Base-by-base conservation (phyloP, 768 basidiomycete species). In the Boletus sp. region DNA sequence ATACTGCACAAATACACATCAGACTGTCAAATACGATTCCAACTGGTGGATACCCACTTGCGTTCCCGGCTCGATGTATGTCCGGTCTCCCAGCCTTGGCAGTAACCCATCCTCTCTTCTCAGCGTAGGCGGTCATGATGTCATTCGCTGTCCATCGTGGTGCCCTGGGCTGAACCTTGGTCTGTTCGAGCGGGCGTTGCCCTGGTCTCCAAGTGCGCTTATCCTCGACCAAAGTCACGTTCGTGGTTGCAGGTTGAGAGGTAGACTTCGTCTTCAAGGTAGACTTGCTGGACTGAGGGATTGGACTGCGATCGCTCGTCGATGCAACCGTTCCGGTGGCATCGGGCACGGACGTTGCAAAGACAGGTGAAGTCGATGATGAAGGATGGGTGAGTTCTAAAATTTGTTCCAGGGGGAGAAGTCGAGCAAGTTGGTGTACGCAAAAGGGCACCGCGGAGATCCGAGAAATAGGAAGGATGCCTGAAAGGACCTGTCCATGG, bases 61-160 rank as follows among this genome's bases (percentile, higher is more conserved):
- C 83, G 67, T 95, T 95, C 32, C 93, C 95, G 4, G 95, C 91
- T 39, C 95, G 82, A 64, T 92, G 86, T 23, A 89, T 74, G 71
- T 98, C 95, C 3, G 93, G 87, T 56, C 95, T 72, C 1, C 93
- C 94, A 6, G 90, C 90, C 70, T 93, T 90, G 10, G 95, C 94
- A 32, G 95, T 98, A 39, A 94, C 70, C 85, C 87, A 93, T 19
- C 90, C 87, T 67, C 88, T 90, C 53, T 78, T 75, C 47, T 80
- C 68, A 2, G 95, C 93, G 68, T 88, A 89, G 3, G 87, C 84
- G 5, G 79, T 83, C 56, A 97, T 78, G 46, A 98, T 78, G 60
- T 92, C 89, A 75, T 88, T 90, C 5, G 93, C 86, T 1, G 92
- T 93, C 95, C 94, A 97, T 27, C 57, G 47, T 4, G 57, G 40